Evolutionary conservation across 2,329 filamentous ascomycete genomes (phyloP), one percentile per base, ranked within the genome.

Genomic region (Fusarium staphyleae): DNA sequence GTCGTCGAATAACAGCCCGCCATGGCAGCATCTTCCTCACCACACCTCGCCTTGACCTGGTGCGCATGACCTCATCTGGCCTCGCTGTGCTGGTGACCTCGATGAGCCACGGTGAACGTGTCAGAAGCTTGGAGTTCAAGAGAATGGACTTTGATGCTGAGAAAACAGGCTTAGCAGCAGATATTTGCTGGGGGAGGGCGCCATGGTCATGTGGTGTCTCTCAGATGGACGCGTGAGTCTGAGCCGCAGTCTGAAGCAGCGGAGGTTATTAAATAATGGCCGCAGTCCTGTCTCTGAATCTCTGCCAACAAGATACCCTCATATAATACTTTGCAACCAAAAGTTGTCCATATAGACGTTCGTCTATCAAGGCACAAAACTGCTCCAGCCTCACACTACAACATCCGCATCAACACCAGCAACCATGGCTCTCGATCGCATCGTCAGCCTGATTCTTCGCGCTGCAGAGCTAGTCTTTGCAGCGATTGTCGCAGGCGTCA

Each of bases 401-500:
- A 5, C 13, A 26, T 9, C 44, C 40, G n/a, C 29, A 35, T 35
- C 33, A 15, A 26, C 19, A 22, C 19, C 19, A 22, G 19, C 19
- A 49, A 24, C 18, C 46, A 77, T 76, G 74, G 74, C 72, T 50
- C 55, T 78, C 43, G 73, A 76, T 51, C 73, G 75, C 40, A 62
- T 78, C 48, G 66, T 77, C 53, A 75, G 72, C 55, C 63, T 76
- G 51, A 48, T 72, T 37, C 69, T 78, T 39, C 75, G 76, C 22
- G 65, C 67, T 24, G 72, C 74, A 14, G 70, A 91, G 75, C 80
- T 93, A 59, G 84, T 79, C 66, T 91, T 89, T 68, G 87, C 83
- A n/a, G 81, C 83, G 62, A 87, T 91, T 55, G 86, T 91, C 44
- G 85, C 87, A 18, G 89, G 87, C 55, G 78, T 91, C 56, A 85